These are phyloP conservation scores for Pyrenochaeta sp. DNA, from an alignment of 2,329 filamentous ascomycete species.

Conservation along the genomic window DNA sequence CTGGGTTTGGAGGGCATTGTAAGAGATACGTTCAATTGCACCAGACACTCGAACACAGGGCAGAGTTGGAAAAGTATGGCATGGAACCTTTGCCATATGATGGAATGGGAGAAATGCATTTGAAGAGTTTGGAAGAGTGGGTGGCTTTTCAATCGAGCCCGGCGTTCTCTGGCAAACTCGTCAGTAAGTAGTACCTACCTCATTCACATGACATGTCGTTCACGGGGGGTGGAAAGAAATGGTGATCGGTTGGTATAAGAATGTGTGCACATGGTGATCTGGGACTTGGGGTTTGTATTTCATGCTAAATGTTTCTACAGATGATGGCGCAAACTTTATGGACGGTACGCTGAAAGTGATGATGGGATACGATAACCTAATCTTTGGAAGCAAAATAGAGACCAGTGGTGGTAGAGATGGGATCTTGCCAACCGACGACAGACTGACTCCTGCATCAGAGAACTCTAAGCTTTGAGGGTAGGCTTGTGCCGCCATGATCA, in stretches of 20 bases:
- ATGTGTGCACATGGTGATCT: background rate
- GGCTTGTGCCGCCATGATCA: background rate
- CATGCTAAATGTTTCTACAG: background rate
- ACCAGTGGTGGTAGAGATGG: slow-evolving; percentile 17
- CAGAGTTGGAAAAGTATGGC: slow-evolving; percentile 8
- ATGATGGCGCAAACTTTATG: slow-evolving; percentile 25
- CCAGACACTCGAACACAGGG: slow-evolving; percentile 13
- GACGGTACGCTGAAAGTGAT: slow-evolving; percentile 13
- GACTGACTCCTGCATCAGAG: slow-evolving; percentile 19
- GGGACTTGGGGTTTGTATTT: background rate
- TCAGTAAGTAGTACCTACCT: slow-evolving; percentile 9
- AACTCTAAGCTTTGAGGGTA: slow-evolving; percentile 10
- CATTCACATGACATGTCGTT: background rate
- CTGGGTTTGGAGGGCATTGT: slow-evolving; percentile 16
- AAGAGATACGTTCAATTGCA: slow-evolving; percentile 21
- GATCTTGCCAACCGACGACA: slow-evolving; percentile 10
- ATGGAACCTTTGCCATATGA: slow-evolving; percentile 21
- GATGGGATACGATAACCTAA: slow-evolving; percentile 16
- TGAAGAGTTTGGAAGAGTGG: slow-evolving; percentile 26
- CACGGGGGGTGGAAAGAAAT: too few species aligned
- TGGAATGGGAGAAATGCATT: slow-evolving; percentile 25
- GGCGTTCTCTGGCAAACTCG: slow-evolving; percentile 14
- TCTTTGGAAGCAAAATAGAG: slow-evolving; percentile 17
- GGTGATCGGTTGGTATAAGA: too few species aligned
- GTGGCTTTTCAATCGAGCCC: slow-evolving; percentile 16